phyloP scores from a whole-genome alignment of 345 rosid species.

The Murraya koenigii region DNA sequence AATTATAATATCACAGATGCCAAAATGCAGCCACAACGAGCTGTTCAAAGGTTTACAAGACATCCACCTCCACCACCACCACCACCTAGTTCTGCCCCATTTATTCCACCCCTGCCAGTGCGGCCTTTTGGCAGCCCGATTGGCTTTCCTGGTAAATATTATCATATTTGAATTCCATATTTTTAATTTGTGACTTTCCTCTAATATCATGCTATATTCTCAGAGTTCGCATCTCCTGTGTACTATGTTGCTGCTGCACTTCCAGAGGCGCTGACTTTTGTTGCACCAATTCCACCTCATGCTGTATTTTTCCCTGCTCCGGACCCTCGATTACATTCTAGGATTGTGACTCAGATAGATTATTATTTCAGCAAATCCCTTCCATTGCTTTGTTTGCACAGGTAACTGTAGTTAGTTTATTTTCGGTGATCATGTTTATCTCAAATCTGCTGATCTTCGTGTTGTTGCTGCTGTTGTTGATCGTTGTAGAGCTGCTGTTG shows the following conservation, averaged over 20 bases:
- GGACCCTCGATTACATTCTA: conserved; percentile 51
- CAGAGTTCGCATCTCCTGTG: conserved; percentile 50
- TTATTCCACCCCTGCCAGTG: conserved; percentile 47
- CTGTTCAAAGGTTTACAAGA: conserved; percentile 50
- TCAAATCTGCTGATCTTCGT: background rate
- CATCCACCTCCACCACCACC: conserved; percentile 56
- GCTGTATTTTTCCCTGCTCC: conserved; percentile 41
- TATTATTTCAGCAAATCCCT: conserved; percentile 75
- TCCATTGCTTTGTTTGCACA: conserved; percentile 1
- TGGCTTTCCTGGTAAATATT: conserved; percentile 59
- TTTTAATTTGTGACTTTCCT: conserved; percentile 1
- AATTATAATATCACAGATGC: conserved; percentile 63
- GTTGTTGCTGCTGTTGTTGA: too few species aligned
- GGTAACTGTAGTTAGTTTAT: background rate
- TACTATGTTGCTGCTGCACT: conserved; percentile 46
- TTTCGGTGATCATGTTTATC: conserved; percentile 1
- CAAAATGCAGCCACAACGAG: conserved; percentile 60
- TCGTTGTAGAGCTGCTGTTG: too few species aligned
- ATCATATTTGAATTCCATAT: conserved; percentile 12
- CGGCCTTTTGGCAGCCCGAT: conserved; percentile 50
- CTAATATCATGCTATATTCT: conserved; percentile 25
- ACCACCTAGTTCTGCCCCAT: conserved; percentile 38
- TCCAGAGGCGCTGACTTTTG: conserved; percentile 46
- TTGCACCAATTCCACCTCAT: conserved; percentile 41
- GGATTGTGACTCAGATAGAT: conserved; percentile 66